Evolutionary conservation across 2,329 filamentous ascomycete species (phyloP).

Genomic region (Dactylonectria estremocensis): DNA sequence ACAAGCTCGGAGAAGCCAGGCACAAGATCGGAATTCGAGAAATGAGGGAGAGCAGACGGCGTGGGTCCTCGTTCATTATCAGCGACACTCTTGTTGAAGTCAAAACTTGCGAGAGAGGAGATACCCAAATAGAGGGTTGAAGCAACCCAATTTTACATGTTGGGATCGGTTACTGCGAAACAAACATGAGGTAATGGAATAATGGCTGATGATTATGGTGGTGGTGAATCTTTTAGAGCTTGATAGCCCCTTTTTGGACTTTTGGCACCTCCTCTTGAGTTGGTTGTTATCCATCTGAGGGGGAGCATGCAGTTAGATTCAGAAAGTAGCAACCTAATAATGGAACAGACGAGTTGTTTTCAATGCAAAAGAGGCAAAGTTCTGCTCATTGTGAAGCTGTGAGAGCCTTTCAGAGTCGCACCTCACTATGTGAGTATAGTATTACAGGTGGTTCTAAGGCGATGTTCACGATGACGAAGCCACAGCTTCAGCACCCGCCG

Average conservation of each 20-base stretch:
- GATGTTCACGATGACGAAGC: conserved; percentile 13
- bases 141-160: neutral
- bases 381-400: conserved; percentile 2
- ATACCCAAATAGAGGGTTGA: neutral
- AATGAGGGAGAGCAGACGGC: conserved; percentile 9
- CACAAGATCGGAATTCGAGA: conserved; percentile 15
- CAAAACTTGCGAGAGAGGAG: neutral
- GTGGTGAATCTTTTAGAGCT: conserved; percentile 2
- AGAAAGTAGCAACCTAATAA: neutral
- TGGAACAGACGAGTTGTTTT: neutral
- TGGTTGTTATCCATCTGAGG: conserved; percentile 23
- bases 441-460: neutral
- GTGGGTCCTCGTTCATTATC: neutral
- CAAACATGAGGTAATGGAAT: neutral
- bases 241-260: neutral
- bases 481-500: conserved; percentile 62
- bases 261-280: conserved; percentile 31
- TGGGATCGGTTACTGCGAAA: neutral
- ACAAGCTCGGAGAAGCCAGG: neutral
- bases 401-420: conserved; percentile 33
- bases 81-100: neutral
- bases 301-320: conserved; percentile 20
- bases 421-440: conserved; percentile 41
- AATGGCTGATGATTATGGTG: neutral
- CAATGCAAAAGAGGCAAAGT: neutral